A percentile compares a stretch with the other conserved stretches of the same genome.
phyloP scores from a whole-genome alignment of 768 basidiomycete species.

The Rhodotorula kratochvilovae region DNA sequence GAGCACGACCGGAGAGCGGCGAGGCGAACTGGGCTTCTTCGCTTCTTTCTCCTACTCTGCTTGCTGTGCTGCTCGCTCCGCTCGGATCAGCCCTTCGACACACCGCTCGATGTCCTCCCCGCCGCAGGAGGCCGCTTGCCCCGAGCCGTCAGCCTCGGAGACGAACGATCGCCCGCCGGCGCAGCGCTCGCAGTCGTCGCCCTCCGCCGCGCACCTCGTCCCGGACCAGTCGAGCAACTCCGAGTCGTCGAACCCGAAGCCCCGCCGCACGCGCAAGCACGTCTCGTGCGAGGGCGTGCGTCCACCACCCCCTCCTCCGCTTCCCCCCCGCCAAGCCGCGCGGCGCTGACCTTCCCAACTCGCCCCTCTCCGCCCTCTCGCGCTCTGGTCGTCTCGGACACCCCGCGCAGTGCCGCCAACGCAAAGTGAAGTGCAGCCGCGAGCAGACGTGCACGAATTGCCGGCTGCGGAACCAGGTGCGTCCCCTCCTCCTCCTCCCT shows the following conservation, averaged over 20 bases:
- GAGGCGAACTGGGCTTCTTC: neutral
- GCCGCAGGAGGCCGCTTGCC: too few relatives aligned
- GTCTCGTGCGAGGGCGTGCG: constrained; percentile 12
- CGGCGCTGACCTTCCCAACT: neutral
- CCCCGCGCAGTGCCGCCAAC: neutral
- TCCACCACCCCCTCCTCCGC: neutral
- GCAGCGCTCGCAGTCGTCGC: neutral
- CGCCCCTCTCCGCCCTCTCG: neutral
- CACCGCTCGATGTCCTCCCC: too few relatives aligned
- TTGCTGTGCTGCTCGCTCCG: neutral
- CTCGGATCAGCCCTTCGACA: too few relatives aligned
- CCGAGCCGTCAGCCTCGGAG: too few relatives aligned
- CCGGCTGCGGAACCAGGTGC: neutral
- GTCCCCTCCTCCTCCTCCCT: neutral
- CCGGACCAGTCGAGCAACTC: neutral
- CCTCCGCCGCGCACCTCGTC: neutral
- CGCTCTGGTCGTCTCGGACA: too few relatives aligned
- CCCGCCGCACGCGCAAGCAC: neutral
- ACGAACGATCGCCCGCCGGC: too few relatives aligned
- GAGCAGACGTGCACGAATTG: neutral
- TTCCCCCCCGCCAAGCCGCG: neutral
- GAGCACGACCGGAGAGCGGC: neutral
- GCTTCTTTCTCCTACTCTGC: neutral
- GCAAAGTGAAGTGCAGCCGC: constrained; percentile 5
- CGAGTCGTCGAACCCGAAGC: neutral